Percentiles rank a stretch among this genome's conserved stretches.
phyloP scores from a whole-genome alignment of 2,329 filamentous ascomycete genomes.

The Orbilia quercus region DNA sequence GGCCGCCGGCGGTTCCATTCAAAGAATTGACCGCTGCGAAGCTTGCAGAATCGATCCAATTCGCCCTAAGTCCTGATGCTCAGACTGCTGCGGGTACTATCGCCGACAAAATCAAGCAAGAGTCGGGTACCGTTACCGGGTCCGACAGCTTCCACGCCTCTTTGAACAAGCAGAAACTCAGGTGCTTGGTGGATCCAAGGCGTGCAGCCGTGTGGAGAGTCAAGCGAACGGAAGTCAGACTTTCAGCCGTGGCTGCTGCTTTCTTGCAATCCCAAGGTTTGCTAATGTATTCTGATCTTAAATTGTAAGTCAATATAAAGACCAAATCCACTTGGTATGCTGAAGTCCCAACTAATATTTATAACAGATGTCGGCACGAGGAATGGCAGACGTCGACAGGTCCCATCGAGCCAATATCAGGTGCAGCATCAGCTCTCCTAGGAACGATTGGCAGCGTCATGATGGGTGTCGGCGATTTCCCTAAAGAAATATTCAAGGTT shows the following conservation, averaged over 20 bases:
- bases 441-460: constrained; percentile 83
- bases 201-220: constrained; percentile 80
- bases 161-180: constrained; percentile 66
- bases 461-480: constrained; percentile 82
- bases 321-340: background rate
- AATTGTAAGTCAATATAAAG: constrained; percentile 69
- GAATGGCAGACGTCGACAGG: constrained; percentile 84
- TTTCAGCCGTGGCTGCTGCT: constrained; percentile 77
- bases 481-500: constrained; percentile 67
- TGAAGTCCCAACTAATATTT: constrained; percentile 1
- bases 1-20: constrained; percentile 76
- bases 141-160: constrained; percentile 76
- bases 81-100: constrained; percentile 70
- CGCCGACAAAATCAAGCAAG: constrained; percentile 74
- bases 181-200: constrained; percentile 76
- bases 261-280: constrained; percentile 74
- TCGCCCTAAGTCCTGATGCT: constrained; percentile 72
- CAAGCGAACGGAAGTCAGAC: constrained; percentile 72
- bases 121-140: constrained; percentile 73
- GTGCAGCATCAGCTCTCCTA: constrained; percentile 80
- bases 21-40: constrained; percentile 75
- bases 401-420: constrained; percentile 81
- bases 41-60: constrained; percentile 73
- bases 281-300: constrained; percentile 76
- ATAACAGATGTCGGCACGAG: constrained; percentile 55